These are phyloP conservation scores for Smittium mucronatum DNA, from an alignment of 371 early-diverging fungal species.

Conservation along the genomic window DNA sequence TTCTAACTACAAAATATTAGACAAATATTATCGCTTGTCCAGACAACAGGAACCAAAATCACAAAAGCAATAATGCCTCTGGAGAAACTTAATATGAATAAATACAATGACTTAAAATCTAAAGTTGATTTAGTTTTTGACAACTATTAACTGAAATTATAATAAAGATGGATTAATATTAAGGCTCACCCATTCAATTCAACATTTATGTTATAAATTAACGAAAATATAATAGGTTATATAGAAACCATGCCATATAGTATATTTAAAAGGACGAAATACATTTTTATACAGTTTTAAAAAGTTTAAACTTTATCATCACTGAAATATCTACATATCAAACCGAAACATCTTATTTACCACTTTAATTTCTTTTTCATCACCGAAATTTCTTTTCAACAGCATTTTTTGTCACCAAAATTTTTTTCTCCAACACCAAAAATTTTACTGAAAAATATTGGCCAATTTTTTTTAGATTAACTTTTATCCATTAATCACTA, in stretches of 20 bases:
- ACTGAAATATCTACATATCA: no score
- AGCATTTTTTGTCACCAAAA: no score
- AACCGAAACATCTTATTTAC: no score
- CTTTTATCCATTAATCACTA: no score
- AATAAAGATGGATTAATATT: neutral
- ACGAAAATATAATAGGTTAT: neutral
- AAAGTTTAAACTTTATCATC: no score
- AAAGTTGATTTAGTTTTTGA: neutral
- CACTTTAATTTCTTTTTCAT: no score
- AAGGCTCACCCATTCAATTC: neutral
- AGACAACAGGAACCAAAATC: neutral
- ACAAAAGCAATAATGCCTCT: neutral
- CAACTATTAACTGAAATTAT: neutral
- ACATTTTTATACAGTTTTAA: no score
- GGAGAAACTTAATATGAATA: neutral
- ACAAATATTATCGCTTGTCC: neutral
- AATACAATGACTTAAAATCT: neutral
- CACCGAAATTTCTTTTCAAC: no score
- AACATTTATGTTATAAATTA: neutral
- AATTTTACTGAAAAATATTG: no score
- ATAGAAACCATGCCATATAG: neutral
- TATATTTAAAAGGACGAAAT: neutral
- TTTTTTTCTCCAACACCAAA: no score
- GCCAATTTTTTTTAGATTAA: no score
- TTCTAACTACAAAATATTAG: neutral